phyloP scores from a whole-genome alignment of 169 alveolate genomes.

The Toxoplasma gondii region DNA sequence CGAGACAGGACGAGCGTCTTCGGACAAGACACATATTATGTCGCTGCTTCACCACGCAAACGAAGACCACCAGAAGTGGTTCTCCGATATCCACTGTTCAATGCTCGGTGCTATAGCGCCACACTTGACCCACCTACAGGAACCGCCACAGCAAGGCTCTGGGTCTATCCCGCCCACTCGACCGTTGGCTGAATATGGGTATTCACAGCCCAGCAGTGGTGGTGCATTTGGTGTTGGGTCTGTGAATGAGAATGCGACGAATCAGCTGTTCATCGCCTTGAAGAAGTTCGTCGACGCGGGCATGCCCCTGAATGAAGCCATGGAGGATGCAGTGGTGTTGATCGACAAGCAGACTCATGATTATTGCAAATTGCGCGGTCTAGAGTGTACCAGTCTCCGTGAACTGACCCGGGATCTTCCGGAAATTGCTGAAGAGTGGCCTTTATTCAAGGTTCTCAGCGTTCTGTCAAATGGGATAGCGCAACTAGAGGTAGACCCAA shows the following conservation, averaged over 20 bases:
- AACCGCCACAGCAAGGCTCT: too few relatives aligned
- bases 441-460: background rate
- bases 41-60: too few relatives aligned
- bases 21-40: too few relatives aligned
- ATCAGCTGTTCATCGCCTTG: background rate
- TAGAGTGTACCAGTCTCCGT: background rate
- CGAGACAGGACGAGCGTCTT: too few relatives aligned
- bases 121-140: too few relatives aligned
- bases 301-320: background rate
- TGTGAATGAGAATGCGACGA: background rate
- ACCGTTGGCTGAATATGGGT: too few relatives aligned
- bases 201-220: too few relatives aligned
- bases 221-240: too few relatives aligned
- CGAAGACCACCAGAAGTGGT: too few relatives aligned
- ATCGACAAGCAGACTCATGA: background rate
- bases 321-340: background rate
- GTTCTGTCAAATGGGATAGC: background rate
- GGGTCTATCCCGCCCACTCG: too few relatives aligned
- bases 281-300: background rate
- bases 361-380: background rate
- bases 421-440: constrained; percentile 2
- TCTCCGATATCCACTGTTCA: too few relatives aligned
- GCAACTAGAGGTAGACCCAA: background rate
- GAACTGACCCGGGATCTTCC: background rate
- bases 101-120: too few relatives aligned